These are phyloP conservation scores for Ophiocordyceps camponoti-leonardi DNA, from an alignment of 2,329 filamentous ascomycete genomes.

Conservation along the genomic window DNA sequence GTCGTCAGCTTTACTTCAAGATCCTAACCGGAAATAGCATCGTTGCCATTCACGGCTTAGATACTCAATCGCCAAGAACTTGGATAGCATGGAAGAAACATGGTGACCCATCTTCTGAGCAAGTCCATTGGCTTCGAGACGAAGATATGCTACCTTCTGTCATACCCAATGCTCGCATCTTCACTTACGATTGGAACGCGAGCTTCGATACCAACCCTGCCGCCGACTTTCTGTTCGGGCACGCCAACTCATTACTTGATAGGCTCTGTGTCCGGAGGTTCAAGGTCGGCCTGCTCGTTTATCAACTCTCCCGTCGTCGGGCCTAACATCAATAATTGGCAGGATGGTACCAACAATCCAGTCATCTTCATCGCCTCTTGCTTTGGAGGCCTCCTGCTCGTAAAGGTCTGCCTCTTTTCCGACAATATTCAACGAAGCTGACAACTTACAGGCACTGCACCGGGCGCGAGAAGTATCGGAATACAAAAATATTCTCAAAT, in stretches of 20 bases:
- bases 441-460: not conserved
- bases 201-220: not conserved
- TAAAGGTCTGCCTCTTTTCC: not conserved
- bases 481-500: not conserved
- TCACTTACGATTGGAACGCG: not conserved
- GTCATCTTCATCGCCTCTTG: not conserved
- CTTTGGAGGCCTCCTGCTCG: not conserved
- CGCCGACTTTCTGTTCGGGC: not conserved
- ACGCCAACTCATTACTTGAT: not conserved
- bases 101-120: not conserved
- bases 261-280: not conserved
- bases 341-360: not conserved
- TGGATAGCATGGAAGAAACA: not conserved
- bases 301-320: not conserved
- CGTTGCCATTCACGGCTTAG: not conserved
- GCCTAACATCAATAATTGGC: not conserved
- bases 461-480: not conserved
- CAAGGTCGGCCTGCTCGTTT: not conserved
- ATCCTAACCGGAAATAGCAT: not conserved
- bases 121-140: not conserved
- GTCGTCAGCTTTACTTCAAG: not conserved
- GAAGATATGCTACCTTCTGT: not conserved
- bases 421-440: too few relatives aligned
- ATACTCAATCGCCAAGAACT: not conserved
- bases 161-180: not conserved